phyloP scores from a whole-genome alignment of 2,329 filamentous ascomycete species.

The Cladosporium phlei region DNA sequence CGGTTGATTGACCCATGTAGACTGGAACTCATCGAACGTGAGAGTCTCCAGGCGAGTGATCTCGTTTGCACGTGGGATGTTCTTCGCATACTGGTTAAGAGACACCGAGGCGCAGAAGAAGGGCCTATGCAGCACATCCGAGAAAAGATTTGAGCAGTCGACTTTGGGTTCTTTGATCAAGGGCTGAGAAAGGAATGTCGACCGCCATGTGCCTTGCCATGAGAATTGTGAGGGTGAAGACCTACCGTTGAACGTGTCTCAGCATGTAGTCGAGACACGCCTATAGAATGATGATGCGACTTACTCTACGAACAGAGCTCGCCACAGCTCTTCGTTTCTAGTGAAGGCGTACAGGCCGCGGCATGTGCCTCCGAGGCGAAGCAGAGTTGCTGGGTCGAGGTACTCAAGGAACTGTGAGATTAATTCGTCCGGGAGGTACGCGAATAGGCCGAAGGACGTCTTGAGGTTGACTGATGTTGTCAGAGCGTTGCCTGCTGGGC shows the following conservation, averaged over 20 bases:
- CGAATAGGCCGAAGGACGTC: constrained; percentile 60
- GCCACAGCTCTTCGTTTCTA: constrained; percentile 83
- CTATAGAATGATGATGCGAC: constrained; percentile 36
- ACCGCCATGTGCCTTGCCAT: constrained; percentile 83
- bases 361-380: constrained; percentile 69
- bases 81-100: constrained; percentile 60
- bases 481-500: constrained; percentile 80
- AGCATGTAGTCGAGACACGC: constrained; percentile 24
- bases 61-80: constrained; percentile 68
- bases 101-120: constrained; percentile 81
- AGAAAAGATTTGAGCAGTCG: constrained; percentile 75
- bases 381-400: constrained; percentile 60
- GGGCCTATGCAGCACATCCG: constrained; percentile 82
- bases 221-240: constrained; percentile 45
- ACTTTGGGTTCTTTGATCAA: constrained; percentile 52
- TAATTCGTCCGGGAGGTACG: constrained; percentile 72
- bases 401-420: constrained; percentile 70
- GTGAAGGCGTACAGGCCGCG: constrained; percentile 83
- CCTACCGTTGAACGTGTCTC: constrained; percentile 31
- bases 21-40: constrained; percentile 66
- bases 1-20: constrained; percentile 70
- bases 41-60: constrained; percentile 68
- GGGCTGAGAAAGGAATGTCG: constrained; percentile 64
- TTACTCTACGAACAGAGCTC: constrained; percentile 77
- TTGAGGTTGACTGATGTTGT: constrained; percentile 64